Conservation (phyloP, 306 rosid genomes). For the Sphenostylis stenocarpa region DNA sequence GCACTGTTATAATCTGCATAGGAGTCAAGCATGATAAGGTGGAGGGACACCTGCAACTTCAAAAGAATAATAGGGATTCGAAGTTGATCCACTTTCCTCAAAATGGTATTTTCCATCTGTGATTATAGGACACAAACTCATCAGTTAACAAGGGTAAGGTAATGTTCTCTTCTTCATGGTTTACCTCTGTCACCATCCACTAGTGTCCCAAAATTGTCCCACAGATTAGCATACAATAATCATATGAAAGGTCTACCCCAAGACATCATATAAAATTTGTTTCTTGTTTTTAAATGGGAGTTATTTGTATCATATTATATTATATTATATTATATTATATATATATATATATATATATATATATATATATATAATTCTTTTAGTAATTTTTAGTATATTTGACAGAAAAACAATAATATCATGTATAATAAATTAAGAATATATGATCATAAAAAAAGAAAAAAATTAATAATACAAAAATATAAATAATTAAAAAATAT, state of each 20-base stretch:
- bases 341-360: too few relatives aligned
- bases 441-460: too few relatives aligned
- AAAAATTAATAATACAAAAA: too few relatives aligned
- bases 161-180: constrained; percentile 81
- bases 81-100: constrained; percentile 83
- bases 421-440: too few relatives aligned
- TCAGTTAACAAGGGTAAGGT: constrained; percentile 56
- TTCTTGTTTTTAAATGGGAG: constrained; percentile 74
- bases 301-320: too few relatives aligned
- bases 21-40: constrained; percentile 86
- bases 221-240: constrained; percentile 72
- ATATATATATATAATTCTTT: too few relatives aligned
- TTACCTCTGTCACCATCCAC: constrained; percentile 98
- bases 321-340: too few relatives aligned
- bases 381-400: too few relatives aligned
- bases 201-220: constrained; percentile 87
- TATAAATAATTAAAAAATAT: too few relatives aligned
- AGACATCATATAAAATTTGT: constrained; percentile 87
- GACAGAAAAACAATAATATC: too few relatives aligned
- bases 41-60: constrained; percentile 85
- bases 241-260: constrained; percentile 95
- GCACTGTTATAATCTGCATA: constrained; percentile 75
- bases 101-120: constrained; percentile 95
- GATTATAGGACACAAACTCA: constrained; percentile 74
- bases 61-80: constrained; percentile 91